Evolutionary conservation across 768 basidiomycete species (phyloP), one percentile per base, ranked within the genome.

Genomic region (Mycena epipterygia): DNA sequence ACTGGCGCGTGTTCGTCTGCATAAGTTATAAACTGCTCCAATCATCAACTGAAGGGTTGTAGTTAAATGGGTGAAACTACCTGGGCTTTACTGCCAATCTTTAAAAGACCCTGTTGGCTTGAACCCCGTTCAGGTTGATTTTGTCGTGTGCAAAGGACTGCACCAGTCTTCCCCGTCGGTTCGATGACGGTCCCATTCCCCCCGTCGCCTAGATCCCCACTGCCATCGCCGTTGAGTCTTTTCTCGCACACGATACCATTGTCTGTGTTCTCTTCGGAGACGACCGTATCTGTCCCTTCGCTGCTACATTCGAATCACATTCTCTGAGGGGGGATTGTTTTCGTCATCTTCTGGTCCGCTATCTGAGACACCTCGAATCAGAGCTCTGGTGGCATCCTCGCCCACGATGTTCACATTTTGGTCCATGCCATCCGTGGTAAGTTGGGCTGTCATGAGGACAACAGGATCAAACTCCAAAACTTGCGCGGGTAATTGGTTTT

Each of bases 161-260:
- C 35, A 5, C 64, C 64, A 64, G 19, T 64, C 64, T 19, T 46
- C 44, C 53, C 64, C 42, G 23, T 56, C n/a, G 27, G 39, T 25
- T 35, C 42, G 3, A 13, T 2, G 42, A 2, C 32, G 3, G 30
- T 19, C 32, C 32, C 52, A 32, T 56, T 23, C 12, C 53, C 64
- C 3, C 46, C 64, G 13, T 35, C 52, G 16, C 19, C 64, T 25
- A 30, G 62, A 44, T 44, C 63, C 19, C 41, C 53, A 19, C 23
- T 21, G 32, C 16, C 61, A 27, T 23, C 48, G 33, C 33, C 23
- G 52, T 33, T 33, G n/a, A 23, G 5, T 23, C 23, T 46, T n/a
- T n/a, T n/a, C n/a, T n/a, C n/a, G 16, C 23, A n/a, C 44, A 5
- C 23, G 11, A 7, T n/a, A 23, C 8, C 44, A 4, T 32, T n/a